Conservation (phyloP, 495 filamentous ascomycete genomes). For the Aspergillus mulundensis region DNA sequence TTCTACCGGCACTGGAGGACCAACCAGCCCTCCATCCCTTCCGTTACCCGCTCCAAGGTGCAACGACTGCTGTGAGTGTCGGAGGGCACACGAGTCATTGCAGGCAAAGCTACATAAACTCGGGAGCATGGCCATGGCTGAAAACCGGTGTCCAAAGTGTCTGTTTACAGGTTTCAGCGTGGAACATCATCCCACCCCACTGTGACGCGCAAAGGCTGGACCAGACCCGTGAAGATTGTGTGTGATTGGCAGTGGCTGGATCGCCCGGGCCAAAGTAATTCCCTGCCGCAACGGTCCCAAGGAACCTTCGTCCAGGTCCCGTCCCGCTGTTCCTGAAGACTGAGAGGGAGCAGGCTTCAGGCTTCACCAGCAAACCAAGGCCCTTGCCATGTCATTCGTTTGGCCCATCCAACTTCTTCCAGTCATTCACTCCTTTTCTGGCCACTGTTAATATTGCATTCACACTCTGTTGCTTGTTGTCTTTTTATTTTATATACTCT, state of each 20-base stretch:
- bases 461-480: constrained; percentile 1
- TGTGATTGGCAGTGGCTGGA: neutral
- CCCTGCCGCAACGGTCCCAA: neutral
- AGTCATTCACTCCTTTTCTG: constrained; percentile 41
- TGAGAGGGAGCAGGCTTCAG: neutral
- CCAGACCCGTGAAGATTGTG: neutral
- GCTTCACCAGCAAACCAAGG: constrained; percentile 8
- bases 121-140: neutral
- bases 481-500: constrained; percentile 11
- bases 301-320: neutral
- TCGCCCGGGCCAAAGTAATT: neutral
- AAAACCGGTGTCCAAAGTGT: neutral
- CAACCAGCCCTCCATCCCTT: neutral
- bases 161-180: neutral
- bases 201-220: neutral
- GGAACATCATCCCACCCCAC: neutral
- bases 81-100: neutral
- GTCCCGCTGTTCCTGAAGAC: neutral
- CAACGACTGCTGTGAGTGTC: neutral
- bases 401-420: constrained; percentile 25
- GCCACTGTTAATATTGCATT: constrained; percentile 13
- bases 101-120: neutral
- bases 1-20: neutral
- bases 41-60: neutral
- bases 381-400: constrained; percentile 29